Conservation (phyloP, 148 eudicot genomes). For the Beta vulgaris region DNA sequence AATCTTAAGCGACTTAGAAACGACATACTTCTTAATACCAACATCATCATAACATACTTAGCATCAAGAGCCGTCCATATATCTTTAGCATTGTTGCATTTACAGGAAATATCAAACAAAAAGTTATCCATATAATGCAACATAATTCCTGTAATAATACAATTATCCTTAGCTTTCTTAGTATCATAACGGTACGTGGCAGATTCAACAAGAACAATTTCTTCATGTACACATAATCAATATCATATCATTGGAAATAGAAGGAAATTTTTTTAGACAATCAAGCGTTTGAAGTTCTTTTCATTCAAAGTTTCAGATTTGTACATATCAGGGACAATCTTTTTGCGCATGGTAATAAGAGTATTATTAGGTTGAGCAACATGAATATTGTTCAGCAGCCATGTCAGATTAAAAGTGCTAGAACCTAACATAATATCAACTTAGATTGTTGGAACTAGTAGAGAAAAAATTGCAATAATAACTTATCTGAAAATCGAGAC, state of each 20-base stretch:
- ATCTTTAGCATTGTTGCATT: background rate
- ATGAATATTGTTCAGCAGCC: too few species aligned
- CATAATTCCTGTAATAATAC: background rate
- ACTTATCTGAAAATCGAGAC: too few species aligned
- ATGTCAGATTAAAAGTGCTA: too few species aligned
- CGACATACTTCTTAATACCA: slow-evolving; percentile 3
- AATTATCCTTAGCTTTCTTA: background rate
- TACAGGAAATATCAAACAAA: slow-evolving; percentile 1
- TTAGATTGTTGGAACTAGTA: too few species aligned
- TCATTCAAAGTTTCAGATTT: background rate
- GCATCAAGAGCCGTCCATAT: background rate
- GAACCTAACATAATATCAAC: too few species aligned
- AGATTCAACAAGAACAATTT: background rate
- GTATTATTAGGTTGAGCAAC: too few species aligned
- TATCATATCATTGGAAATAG: background rate
- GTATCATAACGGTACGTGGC: background rate
- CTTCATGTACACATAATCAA: background rate
- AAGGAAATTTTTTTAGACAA: background rate
- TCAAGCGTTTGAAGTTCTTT: background rate
- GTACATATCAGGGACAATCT: background rate
- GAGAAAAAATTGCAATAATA: too few species aligned
- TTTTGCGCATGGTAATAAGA: too few species aligned
- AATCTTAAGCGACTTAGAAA: background rate
- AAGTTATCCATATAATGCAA: background rate
- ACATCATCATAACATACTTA: background rate